Conservation (phyloP, 169 alveolate genomes). For the Besnoitia besnoiti region DNA sequence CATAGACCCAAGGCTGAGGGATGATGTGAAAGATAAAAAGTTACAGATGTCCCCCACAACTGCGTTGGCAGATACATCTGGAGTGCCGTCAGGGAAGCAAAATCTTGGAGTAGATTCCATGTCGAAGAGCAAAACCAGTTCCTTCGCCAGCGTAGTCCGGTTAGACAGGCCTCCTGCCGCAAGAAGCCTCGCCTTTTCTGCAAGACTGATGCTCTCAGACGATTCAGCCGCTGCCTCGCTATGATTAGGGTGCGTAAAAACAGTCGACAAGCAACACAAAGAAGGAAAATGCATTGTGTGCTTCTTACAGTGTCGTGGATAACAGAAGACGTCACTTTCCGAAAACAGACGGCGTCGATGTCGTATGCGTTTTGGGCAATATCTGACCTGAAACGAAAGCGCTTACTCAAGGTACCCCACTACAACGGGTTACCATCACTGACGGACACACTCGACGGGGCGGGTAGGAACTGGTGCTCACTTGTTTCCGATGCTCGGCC, state of each 20-base stretch:
- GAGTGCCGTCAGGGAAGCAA: conserved; percentile 6
- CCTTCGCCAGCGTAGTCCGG: background rate
- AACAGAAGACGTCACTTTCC: background rate
- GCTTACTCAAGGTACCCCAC: too few species aligned
- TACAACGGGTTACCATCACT: too few species aligned
- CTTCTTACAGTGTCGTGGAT: background rate
- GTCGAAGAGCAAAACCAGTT: background rate
- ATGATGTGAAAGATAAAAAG: background rate
- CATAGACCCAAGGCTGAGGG: background rate
- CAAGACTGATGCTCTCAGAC: background rate
- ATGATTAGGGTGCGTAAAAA: background rate
- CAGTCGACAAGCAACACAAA: background rate
- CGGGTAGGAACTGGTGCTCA: background rate
- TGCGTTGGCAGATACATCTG: conserved; percentile 4
- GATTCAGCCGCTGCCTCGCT: background rate
- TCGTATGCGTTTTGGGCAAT: background rate
- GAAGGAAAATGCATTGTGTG: background rate
- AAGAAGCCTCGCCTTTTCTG: background rate
- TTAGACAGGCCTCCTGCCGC: background rate
- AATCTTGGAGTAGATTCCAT: background rate
- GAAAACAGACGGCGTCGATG: background rate
- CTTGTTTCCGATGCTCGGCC: background rate
- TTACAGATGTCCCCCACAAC: background rate
- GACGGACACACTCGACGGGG: too few species aligned
- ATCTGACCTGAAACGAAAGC: background rate